Conservation (phyloP, 306 rosid genomes). For the Dryas alaskensis region DNA sequence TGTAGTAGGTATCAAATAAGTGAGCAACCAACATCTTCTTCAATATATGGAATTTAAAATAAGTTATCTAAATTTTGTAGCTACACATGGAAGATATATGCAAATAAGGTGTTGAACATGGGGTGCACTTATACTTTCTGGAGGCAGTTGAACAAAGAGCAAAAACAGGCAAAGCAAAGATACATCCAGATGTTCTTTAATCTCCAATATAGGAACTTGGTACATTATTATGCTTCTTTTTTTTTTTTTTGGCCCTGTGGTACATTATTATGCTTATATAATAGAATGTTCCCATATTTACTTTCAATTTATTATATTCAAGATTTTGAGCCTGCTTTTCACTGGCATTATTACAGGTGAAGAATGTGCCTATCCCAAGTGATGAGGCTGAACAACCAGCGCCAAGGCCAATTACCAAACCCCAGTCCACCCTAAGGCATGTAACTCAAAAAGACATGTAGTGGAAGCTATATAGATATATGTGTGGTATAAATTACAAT, state of each 20-base stretch:
- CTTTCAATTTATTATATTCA: neutral
- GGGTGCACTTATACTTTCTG: constrained; percentile 73
- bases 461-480: neutral
- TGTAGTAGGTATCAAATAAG: neutral
- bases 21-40: neutral
- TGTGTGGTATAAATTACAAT: neutral
- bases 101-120: constrained; percentile 76
- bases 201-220: constrained; percentile 70
- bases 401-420: constrained; percentile 34
- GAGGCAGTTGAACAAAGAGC: constrained; percentile 67
- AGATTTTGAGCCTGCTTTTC: neutral
- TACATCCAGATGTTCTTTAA: constrained; percentile 81
- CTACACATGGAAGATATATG: constrained; percentile 95
- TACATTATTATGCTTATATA: neutral
- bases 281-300: neutral
- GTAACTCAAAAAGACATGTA: constrained; percentile 20
- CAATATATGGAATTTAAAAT: neutral
- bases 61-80: constrained; percentile 32
- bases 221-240: constrained; percentile 12
- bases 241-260: too few species aligned
- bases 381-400: constrained; percentile 46
- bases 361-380: constrained; percentile 51
- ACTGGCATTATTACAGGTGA: constrained; percentile 45
- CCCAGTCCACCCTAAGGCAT: constrained; percentile 43
- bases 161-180: constrained; percentile 79